Conservation (phyloP, 1,284 basidiomycete genomes). For the Cerioporus squamosus region DNA sequence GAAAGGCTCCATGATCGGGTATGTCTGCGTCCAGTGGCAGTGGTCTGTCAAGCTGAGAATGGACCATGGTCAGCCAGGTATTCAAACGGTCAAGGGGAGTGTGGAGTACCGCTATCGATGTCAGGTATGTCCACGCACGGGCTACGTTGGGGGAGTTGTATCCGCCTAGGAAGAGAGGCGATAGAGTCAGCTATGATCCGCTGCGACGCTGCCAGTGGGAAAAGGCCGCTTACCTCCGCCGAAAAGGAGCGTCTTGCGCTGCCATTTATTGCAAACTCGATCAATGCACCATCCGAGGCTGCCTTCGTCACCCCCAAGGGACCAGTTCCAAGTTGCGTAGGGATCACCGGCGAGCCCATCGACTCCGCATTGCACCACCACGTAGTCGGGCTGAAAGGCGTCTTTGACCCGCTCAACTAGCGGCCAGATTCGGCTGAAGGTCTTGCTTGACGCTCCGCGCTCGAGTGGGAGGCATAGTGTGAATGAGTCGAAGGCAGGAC, state of each 20-base stretch:
- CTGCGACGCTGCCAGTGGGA: not conserved
- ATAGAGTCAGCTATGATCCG: conserved; percentile 14
- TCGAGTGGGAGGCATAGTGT: conserved; percentile 78
- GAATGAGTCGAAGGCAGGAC: conserved; percentile 64
- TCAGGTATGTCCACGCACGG: conserved; percentile 84
- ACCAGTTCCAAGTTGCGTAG: conserved; percentile 80
- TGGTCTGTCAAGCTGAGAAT: conserved; percentile 51
- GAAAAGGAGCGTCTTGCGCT: conserved; percentile 61
- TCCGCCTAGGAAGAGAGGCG: conserved; percentile 55
- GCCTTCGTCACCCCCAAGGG: conserved; percentile 57
- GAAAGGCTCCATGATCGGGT: conserved; percentile 74
- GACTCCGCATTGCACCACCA: conserved; percentile 86
- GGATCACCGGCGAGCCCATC: conserved; percentile 89
- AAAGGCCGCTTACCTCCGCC: conserved; percentile 55
- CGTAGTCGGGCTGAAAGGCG: conserved; percentile 76
- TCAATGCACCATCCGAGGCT: conserved; percentile 74
- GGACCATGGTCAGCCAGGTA: not conserved
- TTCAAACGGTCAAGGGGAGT: no score
- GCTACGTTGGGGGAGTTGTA: conserved; percentile 85
- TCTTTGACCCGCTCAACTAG: conserved; percentile 63
- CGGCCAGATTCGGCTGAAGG: conserved; percentile 67
- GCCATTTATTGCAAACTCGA: conserved; percentile 60
- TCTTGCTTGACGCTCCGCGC: conserved; percentile 64
- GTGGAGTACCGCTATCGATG: conserved; percentile 64
- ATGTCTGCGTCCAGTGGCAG: conserved; percentile 65